Evolutionary conservation across 257 asterid species (phyloP), one percentile per base, ranked within the genome.

Genomic region (Penstemon barbatus): DNA sequence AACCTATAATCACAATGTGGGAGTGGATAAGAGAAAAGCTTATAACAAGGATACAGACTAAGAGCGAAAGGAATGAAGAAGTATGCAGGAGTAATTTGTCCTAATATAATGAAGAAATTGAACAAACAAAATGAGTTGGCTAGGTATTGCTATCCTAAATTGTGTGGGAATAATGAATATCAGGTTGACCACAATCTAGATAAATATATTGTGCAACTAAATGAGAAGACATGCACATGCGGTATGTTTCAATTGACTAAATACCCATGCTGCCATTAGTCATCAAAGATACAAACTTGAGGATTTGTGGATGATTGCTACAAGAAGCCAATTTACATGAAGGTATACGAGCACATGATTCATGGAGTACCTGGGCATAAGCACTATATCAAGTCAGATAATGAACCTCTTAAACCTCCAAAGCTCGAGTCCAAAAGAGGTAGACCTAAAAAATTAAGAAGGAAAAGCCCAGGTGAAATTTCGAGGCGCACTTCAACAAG

Each of bases 311-410:
- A 41, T 55, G 39, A 12, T 7, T 37, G 6, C 56, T 66, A 51
- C 49, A 66, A n/a, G 12, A 52, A 51, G 9, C 4, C 5, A 1
- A 0, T 4, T 0, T 66, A 66, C 19, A 3, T 39, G 61, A 51
- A 52, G 9, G 57, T 38, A 1, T 64, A 64, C 7, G 39, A 49
- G 11, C 4, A 33, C 7, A 10, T 13, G 19, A 64, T 64, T 5
- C 54, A 65, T 65, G 59, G 70, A 3, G 49, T 65, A 38, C 59
- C 59, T 3, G 49, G 70, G 0, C 48, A 48, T 5, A 65, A 39
- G 10, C 13, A 65, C 10, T 65, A 5, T 5, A 52, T 52, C 2
- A 8, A 19, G 6, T 25, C 60, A 2, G 18, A 38, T 6, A 11
- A 49, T 37, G 4, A 52, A 3, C 70, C 70, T 2, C 58, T 65